Percentiles rank a stretch among this genome's conserved stretches.
Evolutionary conservation across 257 asterid species (phyloP).

Genomic region (Linderniella brevidens): DNA sequence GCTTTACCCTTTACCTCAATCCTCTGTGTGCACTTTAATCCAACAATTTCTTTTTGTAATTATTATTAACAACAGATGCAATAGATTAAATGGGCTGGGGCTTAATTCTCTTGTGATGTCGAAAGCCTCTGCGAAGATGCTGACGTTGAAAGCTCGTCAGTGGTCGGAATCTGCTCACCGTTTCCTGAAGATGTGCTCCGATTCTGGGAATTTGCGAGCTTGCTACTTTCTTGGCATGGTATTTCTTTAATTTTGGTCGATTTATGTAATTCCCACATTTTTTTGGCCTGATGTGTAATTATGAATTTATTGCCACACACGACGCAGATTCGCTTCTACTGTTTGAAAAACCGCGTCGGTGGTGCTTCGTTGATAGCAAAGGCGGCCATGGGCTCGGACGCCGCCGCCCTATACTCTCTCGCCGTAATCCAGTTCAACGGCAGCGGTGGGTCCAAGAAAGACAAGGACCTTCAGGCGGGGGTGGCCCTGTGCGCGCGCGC

Average conservation of each 20-base stretch:
- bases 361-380: constrained; percentile 88
- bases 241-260: constrained; percentile 6
- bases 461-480: constrained; percentile 73
- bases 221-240: constrained; percentile 82
- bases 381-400: constrained; percentile 78
- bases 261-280: background rate
- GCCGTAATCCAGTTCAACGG: constrained; percentile 86
- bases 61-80: constrained; percentile 40
- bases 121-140: constrained; percentile 35
- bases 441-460: constrained; percentile 74
- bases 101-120: constrained; percentile 37
- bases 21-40: constrained; percentile 2
- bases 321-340: constrained; percentile 72
- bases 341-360: constrained; percentile 53
- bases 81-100: constrained; percentile 46
- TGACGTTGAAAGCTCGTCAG: constrained; percentile 38
- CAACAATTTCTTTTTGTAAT: background rate
- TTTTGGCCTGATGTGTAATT: background rate
- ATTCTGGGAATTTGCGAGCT: constrained; percentile 63
- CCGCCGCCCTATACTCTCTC: constrained; percentile 72
- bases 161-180: constrained; percentile 80
- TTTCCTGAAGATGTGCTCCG: constrained; percentile 66
- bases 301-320: background rate
- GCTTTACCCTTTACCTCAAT: background rate
- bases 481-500: constrained; percentile 85